phyloP scores from a whole-genome alignment of 768 basidiomycete genomes.

The Boletellus ananas region DNA sequence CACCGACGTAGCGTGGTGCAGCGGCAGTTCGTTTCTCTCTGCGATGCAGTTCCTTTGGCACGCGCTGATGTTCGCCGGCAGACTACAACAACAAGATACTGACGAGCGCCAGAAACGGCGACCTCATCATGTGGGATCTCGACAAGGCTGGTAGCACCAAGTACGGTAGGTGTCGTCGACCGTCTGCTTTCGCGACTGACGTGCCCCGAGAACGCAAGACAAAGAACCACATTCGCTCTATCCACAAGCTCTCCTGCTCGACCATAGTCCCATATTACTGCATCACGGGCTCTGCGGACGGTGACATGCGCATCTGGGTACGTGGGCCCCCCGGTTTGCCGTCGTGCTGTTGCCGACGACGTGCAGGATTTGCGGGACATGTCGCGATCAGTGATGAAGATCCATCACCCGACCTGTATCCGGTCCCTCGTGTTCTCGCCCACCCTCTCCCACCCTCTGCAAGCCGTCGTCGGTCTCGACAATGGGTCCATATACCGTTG shows the following conservation, averaged over 20 bases:
- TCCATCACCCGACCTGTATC: constrained; percentile 67
- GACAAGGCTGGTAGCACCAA: constrained; percentile 63
- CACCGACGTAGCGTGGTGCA: constrained; percentile 81
- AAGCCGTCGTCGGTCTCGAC: constrained; percentile 65
- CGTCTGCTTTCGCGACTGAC: constrained; percentile 11
- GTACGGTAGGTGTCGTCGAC: constrained; percentile 49
- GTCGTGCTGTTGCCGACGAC: constrained; percentile 1
- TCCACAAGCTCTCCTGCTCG: constrained; percentile 67
- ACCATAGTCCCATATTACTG: constrained; percentile 67
- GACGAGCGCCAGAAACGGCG: constrained; percentile 77
- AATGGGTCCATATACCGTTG: constrained; percentile 73
- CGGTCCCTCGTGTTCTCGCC: constrained; percentile 71
- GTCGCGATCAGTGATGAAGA: constrained; percentile 62
- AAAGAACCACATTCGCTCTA: constrained; percentile 69
- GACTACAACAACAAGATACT: constrained; percentile 72
- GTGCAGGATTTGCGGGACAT: constrained; percentile 70
- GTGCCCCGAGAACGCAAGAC: constrained; percentile 55
- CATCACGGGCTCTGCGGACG: constrained; percentile 78
- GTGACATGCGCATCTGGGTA: constrained; percentile 79
- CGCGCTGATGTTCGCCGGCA: constrained; percentile 25
- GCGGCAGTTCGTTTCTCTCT: constrained; percentile 47
- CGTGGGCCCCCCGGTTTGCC: constrained; percentile 12
- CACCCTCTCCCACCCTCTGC: constrained; percentile 57
- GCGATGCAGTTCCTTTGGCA: background rate
- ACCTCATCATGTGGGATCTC: constrained; percentile 81